These are phyloP conservation scores for Aphanocladium album DNA, from an alignment of 2,329 filamentous ascomycete species.

Conservation along the genomic window DNA sequence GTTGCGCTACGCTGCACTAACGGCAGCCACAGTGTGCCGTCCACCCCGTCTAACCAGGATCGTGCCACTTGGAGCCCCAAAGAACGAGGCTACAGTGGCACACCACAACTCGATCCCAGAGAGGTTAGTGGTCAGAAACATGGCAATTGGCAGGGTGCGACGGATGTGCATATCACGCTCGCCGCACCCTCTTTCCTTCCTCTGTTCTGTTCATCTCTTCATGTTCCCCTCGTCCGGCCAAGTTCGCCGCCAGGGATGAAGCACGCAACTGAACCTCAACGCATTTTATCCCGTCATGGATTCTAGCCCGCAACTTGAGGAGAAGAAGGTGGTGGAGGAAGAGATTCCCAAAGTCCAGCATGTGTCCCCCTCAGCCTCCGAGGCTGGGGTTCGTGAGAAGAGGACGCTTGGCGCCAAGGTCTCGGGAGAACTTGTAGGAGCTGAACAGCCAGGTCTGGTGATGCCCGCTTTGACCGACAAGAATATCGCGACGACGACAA, in stretches of 20 bases:
- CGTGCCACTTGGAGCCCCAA: background rate
- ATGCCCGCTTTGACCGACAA: slow-evolving; percentile 11
- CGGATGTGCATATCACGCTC: background rate
- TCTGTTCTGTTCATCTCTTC: background rate
- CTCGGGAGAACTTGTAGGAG: background rate
- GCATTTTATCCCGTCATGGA: background rate
- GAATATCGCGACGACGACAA: slow-evolving; percentile 8
- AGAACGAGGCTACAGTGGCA: background rate
- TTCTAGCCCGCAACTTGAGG: background rate
- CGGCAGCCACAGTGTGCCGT: slow-evolving; percentile 5
- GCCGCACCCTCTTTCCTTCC: background rate
- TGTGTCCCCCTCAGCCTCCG: background rate
- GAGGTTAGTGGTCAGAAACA: background rate
- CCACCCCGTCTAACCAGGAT: background rate
- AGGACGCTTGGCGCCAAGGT: background rate
- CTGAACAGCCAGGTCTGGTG: slow-evolving; percentile 1
- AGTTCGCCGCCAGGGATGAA: slow-evolving; percentile 1
- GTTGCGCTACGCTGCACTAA: slow-evolving; percentile 8
- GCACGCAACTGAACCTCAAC: background rate
- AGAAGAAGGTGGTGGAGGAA: background rate
- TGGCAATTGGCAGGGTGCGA: background rate
- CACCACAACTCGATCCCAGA: background rate
- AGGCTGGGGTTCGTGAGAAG: background rate
- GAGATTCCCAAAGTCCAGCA: background rate
- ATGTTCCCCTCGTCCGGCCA: background rate